Conservation (phyloP, 2,329 filamentous ascomycete genomes). For the Fusarium guadeloupense region DNA sequence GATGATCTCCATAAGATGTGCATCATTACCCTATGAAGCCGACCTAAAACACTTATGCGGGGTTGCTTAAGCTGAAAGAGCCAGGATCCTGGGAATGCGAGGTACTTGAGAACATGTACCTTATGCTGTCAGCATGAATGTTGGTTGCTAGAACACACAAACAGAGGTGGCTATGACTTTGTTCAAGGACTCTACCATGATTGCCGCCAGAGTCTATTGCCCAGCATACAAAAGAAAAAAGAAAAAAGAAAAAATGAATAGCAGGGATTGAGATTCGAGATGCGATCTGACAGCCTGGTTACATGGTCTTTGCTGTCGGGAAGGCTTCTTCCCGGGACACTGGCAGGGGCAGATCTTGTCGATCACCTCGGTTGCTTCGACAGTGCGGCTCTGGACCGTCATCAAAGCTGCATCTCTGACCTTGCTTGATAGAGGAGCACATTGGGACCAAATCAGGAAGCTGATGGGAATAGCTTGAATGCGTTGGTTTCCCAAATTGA, state of each 20-base stretch:
- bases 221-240: not conserved
- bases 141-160: not conserved
- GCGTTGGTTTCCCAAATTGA: conserved; percentile 21
- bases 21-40: conserved; percentile 34
- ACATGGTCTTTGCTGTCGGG: conserved; percentile 30
- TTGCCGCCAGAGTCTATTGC: conserved; percentile 1
- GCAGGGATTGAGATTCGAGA: conserved; percentile 10
- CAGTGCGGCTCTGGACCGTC: conserved; percentile 37
- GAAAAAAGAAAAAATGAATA: not conserved
- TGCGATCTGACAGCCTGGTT: conserved; percentile 24
- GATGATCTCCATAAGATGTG: conserved; percentile 45
- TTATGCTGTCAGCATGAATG: not conserved
- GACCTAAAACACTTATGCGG: conserved; percentile 10
- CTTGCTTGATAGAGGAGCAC: not conserved
- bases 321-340: conserved; percentile 34
- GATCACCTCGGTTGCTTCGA: conserved; percentile 35
- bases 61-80: conserved; percentile 11
- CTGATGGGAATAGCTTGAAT: conserved; percentile 1
- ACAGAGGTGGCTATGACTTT: not conserved
- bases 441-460: conserved; percentile 22
- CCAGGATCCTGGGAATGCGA: conserved; percentile 14
- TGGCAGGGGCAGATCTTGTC: conserved; percentile 43
- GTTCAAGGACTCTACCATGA: not conserved
- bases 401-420: conserved; percentile 7
- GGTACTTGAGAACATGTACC: not conserved